A percentile compares a stretch with the other conserved stretches of the same genome.
These are phyloP conservation scores for Xylaria sp. DNA, from an alignment of 2,329 filamentous ascomycete genomes.

Conservation along the genomic window DNA sequence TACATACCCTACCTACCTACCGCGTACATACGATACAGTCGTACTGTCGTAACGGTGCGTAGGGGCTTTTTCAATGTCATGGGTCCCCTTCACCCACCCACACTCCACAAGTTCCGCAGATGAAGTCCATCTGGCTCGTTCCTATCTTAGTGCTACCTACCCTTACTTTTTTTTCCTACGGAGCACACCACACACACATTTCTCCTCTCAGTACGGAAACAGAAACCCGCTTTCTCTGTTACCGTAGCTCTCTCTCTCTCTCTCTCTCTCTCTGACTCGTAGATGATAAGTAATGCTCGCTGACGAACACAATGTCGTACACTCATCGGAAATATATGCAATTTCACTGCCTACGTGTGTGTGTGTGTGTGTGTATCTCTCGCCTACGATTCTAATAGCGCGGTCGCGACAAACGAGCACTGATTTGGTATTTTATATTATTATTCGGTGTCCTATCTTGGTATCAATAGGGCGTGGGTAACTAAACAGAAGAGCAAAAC, in stretches of 20 bases:
- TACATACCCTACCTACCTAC: no score
- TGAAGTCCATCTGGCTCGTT: constrained; percentile 6
- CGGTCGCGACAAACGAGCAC: no score
- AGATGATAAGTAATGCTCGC: neutral
- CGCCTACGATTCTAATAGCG: no score
- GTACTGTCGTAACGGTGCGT: neutral
- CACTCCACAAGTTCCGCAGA: constrained; percentile 9
- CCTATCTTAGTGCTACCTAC: constrained; percentile 8
- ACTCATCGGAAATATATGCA: neutral
- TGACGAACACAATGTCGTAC: constrained; percentile 1
- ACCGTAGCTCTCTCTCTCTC: no score
- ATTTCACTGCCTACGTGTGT: neutral
- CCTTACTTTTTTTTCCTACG: no score
- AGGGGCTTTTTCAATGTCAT: neutral
- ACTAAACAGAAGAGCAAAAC: neutral
- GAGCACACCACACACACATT: no score
- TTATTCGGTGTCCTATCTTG: neutral
- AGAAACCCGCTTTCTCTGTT: no score
- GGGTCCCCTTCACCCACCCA: neutral
- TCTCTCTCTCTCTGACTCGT: no score
- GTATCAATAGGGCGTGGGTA: neutral
- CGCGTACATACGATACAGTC: neutral
- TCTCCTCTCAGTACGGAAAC: no score
- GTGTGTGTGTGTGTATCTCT: neutral
- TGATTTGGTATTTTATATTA: neutral